These are phyloP conservation scores for Penicillium brevicompactum DNA, from an alignment of 2,329 filamentous ascomycete genomes.

Conservation along the genomic window DNA sequence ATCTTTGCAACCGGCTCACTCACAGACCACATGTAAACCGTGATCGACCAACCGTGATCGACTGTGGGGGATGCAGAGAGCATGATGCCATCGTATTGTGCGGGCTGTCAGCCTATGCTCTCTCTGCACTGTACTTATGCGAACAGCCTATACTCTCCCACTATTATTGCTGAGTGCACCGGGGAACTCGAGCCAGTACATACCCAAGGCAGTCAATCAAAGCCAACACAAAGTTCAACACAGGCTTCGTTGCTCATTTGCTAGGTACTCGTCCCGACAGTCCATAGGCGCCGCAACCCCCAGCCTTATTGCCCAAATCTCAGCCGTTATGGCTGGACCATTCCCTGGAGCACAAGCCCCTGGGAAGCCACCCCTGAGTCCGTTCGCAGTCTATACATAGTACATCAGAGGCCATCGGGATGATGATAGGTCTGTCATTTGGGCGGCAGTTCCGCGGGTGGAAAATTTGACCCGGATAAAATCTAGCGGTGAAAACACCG, in stretches of 20 bases:
- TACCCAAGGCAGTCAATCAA: not conserved
- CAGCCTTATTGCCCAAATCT: slow-evolving; percentile 7
- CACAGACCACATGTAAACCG: slow-evolving; percentile 9
- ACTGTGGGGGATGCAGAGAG: slow-evolving; percentile 8
- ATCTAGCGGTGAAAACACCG: slow-evolving; percentile 24
- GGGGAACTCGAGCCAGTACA: not conserved
- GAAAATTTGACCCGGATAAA: slow-evolving; percentile 6
- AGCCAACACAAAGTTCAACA: not conserved
- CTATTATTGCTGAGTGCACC: not conserved
- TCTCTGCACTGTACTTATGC: not conserved
- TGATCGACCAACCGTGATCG: slow-evolving; percentile 4
- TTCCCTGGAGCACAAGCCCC: slow-evolving; percentile 6
- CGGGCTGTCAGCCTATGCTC: not conserved
- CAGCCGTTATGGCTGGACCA: not conserved
- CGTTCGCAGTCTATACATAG: slow-evolving; percentile 21
- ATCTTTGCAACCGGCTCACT: not conserved
- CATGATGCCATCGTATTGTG: slow-evolving; percentile 7
- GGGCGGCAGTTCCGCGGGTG: slow-evolving; percentile 9
- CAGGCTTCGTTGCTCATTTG: not conserved
- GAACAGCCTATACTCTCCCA: not conserved
- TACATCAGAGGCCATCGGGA: not conserved
- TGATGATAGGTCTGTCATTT: slow-evolving; percentile 19
- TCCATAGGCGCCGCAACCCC: not conserved
- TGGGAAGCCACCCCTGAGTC: slow-evolving; percentile 12
- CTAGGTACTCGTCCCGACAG: not conserved